Conservation (phyloP, 768 basidiomycete genomes). For the Tylopilus sp. region DNA sequence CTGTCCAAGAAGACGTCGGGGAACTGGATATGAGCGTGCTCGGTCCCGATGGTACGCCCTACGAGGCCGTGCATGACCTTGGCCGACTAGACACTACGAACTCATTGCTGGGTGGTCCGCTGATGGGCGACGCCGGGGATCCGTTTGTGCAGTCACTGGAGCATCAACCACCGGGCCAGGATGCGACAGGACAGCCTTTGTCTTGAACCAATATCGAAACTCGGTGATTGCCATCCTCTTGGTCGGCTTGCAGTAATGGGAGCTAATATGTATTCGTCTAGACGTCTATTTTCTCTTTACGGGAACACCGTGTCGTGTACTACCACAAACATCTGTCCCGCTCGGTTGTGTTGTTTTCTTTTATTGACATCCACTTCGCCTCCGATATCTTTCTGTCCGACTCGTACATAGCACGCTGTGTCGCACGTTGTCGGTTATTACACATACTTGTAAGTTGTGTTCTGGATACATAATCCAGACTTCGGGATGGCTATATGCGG, state of each 20-base stretch:
- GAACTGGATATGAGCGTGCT: conserved; percentile 62
- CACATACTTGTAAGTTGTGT: background rate
- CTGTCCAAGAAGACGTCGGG: conserved; percentile 36
- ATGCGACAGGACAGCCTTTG: conserved; percentile 7
- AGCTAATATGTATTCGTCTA: conserved; percentile 3
- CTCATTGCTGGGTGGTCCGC: conserved; percentile 52
- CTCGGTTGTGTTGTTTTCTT: background rate
- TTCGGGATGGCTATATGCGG: background rate
- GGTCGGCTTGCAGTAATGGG: background rate
- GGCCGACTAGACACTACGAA: conserved; percentile 54
- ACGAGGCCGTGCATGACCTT: conserved; percentile 51
- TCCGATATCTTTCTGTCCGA: background rate
- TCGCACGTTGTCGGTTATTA: background rate
- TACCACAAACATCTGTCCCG: background rate
- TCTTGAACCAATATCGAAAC: background rate
- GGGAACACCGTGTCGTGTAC: background rate
- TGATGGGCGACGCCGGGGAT: conserved; percentile 59
- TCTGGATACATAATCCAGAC: background rate
- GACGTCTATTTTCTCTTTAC: background rate
- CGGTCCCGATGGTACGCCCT: conserved; percentile 60
- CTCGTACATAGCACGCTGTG: background rate
- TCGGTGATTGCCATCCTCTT: conserved; percentile 7
- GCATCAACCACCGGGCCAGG: conserved; percentile 14
- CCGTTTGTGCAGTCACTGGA: conserved; percentile 47
- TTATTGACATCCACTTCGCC: background rate